Evolutionary conservation across 1,284 basidiomycete species (phyloP).

Genomic region (Bjerkandera adusta): DNA sequence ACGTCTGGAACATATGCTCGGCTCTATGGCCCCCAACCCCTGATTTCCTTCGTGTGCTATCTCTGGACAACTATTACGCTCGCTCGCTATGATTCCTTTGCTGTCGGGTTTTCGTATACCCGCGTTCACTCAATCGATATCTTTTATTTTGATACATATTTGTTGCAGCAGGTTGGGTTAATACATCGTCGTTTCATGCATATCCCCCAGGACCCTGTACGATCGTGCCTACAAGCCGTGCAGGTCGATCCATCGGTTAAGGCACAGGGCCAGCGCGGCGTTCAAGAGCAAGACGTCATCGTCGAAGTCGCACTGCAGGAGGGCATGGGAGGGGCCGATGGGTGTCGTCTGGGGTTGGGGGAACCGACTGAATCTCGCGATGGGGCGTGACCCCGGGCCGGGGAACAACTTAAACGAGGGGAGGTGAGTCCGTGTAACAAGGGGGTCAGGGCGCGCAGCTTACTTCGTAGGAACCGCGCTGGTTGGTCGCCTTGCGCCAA

Average conservation of each 20-base stretch:
- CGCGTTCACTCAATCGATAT: neutral
- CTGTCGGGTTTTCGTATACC: neutral
- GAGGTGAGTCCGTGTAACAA: slow-evolving; percentile 1
- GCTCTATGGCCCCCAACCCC: slow-evolving; percentile 42
- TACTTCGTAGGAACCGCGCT: slow-evolving; percentile 30
- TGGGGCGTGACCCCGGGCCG: slow-evolving; percentile 41
- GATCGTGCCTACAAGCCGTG: slow-evolving; percentile 31
- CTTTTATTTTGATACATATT: slow-evolving; percentile 1
- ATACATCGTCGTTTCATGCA: neutral
- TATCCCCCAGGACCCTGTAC: neutral
- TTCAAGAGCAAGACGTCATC: slow-evolving; percentile 60
- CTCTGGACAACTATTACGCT: neutral
- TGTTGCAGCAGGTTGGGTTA: neutral
- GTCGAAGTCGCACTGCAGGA: slow-evolving; percentile 60
- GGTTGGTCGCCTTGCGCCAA: slow-evolving; percentile 48
- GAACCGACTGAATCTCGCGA: slow-evolving; percentile 58
- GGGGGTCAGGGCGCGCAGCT: neutral
- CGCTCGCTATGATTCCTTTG: slow-evolving; percentile 2
- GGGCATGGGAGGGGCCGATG: slow-evolving; percentile 60
- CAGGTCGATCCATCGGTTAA: slow-evolving; percentile 74
- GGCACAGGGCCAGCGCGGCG: slow-evolving; percentile 58
- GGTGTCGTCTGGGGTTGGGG: slow-evolving; percentile 43
- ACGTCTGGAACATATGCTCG: slow-evolving; percentile 71
- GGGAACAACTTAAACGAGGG: slow-evolving; percentile 41
- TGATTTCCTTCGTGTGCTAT: slow-evolving; percentile 6